A percentile compares a stretch with the other conserved stretches of the same genome.
Evolutionary conservation across 1,284 basidiomycete genomes (phyloP).

Genomic region (Malassezia caprae): DNA sequence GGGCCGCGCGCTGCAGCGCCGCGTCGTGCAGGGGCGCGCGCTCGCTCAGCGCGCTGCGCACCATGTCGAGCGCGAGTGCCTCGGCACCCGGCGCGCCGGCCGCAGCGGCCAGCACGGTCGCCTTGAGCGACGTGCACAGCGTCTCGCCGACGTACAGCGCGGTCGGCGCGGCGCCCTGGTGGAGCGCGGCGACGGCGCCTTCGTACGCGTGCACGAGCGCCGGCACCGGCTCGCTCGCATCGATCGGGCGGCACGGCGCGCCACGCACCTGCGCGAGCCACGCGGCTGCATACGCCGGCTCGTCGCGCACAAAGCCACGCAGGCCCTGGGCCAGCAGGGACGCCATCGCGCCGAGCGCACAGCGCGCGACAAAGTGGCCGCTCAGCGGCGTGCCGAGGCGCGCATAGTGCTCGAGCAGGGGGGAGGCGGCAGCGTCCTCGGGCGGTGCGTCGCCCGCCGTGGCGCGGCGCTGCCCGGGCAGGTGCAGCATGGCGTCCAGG

Average conservation of each 20-base stretch:
- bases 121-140: conserved; percentile 57
- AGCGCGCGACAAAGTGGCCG: conserved; percentile 76
- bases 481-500: conserved; percentile 51
- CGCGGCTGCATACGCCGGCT: background rate
- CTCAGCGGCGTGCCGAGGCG: conserved; percentile 65
- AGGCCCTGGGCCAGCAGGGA: conserved; percentile 69
- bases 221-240: conserved; percentile 60
- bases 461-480: conserved; percentile 41
- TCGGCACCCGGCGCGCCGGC: conserved; percentile 58
- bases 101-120: conserved; percentile 72
- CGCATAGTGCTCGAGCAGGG: conserved; percentile 67
- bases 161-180: background rate
- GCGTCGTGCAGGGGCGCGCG: conserved; percentile 69
- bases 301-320: conserved; percentile 26
- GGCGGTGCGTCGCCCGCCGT: conserved; percentile 9
- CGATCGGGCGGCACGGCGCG: conserved; percentile 69
- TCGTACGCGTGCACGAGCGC: background rate
- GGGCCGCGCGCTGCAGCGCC: conserved; percentile 70
- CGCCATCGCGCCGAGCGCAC: conserved; percentile 71
- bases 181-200: background rate
- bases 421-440: conserved; percentile 37
- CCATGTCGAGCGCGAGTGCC: conserved; percentile 59
- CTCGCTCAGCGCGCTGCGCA: conserved; percentile 69
- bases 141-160: conserved; percentile 33
- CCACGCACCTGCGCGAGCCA: conserved; percentile 30